A percentile compares a stretch with the other conserved stretches of the same genome.
These are phyloP conservation scores for Xylaria sp. DNA, from an alignment of 2,329 filamentous ascomycete species.

Conservation along the genomic window DNA sequence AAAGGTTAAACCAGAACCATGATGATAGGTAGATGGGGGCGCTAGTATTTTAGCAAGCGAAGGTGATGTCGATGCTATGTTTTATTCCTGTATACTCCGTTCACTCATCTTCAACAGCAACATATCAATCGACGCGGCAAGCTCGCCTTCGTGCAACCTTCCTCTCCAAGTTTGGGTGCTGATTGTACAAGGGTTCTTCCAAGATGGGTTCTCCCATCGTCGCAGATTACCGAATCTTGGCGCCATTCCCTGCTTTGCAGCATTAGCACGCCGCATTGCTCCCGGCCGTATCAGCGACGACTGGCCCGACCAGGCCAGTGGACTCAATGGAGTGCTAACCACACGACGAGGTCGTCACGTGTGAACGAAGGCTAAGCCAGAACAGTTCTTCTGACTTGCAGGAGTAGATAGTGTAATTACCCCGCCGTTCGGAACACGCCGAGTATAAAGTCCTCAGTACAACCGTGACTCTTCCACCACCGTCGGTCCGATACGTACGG, in stretches of 20 bases:
- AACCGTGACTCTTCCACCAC: background rate
- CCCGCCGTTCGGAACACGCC: background rate
- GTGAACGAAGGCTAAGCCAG: background rate
- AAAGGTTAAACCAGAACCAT: background rate
- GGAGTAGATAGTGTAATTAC: background rate
- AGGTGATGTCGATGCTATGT: background rate
- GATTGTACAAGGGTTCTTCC: constrained; percentile 24
- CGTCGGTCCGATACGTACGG: background rate
- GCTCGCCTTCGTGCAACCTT: constrained; percentile 16
- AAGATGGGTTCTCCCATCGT: constrained; percentile 14
- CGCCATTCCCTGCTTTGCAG: constrained; percentile 25
- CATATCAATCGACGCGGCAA: background rate
- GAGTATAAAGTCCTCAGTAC: background rate
- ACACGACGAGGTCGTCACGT: constrained; percentile 18
- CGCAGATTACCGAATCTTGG: constrained; percentile 33
- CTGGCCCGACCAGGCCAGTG: background rate
- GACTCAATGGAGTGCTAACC: background rate
- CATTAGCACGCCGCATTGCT: constrained; percentile 6
- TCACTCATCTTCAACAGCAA: background rate
- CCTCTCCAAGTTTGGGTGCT: constrained; percentile 22
- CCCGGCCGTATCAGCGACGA: background rate
- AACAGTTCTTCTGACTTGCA: background rate
- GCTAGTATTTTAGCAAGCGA: background rate
- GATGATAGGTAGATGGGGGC: background rate
- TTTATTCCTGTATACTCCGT: background rate